These are phyloP conservation scores for Aphanoascus verrucosus DNA, from an alignment of 2,329 filamentous ascomycete genomes.

Conservation along the genomic window DNA sequence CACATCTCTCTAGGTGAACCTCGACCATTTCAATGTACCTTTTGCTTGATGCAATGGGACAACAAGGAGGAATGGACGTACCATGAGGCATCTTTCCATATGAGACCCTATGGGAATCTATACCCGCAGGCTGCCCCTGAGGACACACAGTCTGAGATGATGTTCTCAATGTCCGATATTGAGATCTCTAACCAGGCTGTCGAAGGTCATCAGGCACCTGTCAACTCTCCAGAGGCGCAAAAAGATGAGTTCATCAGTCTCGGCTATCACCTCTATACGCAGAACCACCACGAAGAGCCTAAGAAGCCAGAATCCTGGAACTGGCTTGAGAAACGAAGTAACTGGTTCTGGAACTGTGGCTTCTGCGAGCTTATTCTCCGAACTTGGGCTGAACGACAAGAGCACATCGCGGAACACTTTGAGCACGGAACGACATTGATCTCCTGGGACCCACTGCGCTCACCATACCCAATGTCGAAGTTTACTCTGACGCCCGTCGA, in stretches of 20 bases:
- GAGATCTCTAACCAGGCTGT: not conserved
- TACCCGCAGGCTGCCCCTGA: not conserved
- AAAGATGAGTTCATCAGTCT: slow-evolving; percentile 3
- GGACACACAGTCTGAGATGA: not conserved
- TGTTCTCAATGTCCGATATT: slow-evolving; percentile 10
- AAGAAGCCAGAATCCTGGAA: slow-evolving; percentile 6
- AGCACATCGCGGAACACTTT: slow-evolving; percentile 15
- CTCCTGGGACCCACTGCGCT: slow-evolving; percentile 14
- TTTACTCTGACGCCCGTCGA: slow-evolving; percentile 10
- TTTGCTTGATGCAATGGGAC: slow-evolving; percentile 13
- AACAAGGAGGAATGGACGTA: slow-evolving; percentile 10
- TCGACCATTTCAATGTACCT: slow-evolving; percentile 12
- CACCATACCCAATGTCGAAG: slow-evolving; percentile 12
- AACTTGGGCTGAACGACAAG: slow-evolving; percentile 15
- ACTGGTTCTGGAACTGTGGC: slow-evolving; percentile 16
- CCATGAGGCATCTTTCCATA: slow-evolving; percentile 11
- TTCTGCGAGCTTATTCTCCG: slow-evolving; percentile 13
- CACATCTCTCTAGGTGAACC: slow-evolving; percentile 3
- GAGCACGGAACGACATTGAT: slow-evolving; percentile 12
- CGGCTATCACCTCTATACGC: slow-evolving; percentile 5
- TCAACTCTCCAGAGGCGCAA: not conserved
- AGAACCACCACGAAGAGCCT: not conserved
- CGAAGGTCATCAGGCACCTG: not conserved
- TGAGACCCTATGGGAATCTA: slow-evolving; percentile 3
- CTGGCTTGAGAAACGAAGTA: slow-evolving; percentile 10